Conservation (phyloP, 805 yeast species). For the Starmerella powellii region DNA sequence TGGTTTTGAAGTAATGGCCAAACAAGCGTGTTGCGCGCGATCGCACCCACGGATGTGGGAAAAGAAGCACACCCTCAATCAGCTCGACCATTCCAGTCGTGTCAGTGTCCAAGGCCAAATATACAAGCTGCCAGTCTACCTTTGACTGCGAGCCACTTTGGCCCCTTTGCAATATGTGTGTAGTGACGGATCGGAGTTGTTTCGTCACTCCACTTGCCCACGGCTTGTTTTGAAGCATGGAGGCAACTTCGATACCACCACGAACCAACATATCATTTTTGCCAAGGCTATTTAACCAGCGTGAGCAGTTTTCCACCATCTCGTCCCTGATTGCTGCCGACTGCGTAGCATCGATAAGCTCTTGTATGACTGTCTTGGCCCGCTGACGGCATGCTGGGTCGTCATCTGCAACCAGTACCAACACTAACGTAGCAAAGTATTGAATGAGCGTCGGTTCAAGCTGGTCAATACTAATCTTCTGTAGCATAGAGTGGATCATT, state of each 20-base stretch:
- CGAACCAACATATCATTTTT: conserved; percentile 18
- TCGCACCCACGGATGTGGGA: conserved; percentile 90
- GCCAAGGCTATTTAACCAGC: conserved; percentile 17
- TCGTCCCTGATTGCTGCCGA: not conserved
- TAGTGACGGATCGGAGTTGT: no score
- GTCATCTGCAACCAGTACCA: conserved; percentile 67
- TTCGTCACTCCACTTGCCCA: no score
- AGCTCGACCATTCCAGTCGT: conserved; percentile 29
- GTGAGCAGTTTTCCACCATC: conserved; percentile 13
- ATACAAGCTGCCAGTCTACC: conserved; percentile 65
- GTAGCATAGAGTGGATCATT: conserved; percentile 55
- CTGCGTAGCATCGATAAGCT: not conserved
- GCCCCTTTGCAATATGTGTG: conserved; percentile 7
- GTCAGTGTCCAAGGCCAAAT: conserved; percentile 43
- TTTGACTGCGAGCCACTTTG: not conserved
- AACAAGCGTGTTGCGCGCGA: conserved; percentile 49
- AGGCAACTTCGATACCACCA: conserved; percentile 21
- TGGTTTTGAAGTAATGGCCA: conserved; percentile 37
- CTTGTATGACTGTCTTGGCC: conserved; percentile 45
- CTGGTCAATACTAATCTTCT: conserved; percentile 42
- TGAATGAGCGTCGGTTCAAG: conserved; percentile 42
- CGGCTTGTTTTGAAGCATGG: conserved; percentile 5
- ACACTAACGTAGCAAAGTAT: conserved; percentile 71
- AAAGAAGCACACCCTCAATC: conserved; percentile 47
- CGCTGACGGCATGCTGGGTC: conserved; percentile 69